Base-by-base conservation (phyloP, 176 grass and related monocot species). In the Triticum timopheevii region DNA sequence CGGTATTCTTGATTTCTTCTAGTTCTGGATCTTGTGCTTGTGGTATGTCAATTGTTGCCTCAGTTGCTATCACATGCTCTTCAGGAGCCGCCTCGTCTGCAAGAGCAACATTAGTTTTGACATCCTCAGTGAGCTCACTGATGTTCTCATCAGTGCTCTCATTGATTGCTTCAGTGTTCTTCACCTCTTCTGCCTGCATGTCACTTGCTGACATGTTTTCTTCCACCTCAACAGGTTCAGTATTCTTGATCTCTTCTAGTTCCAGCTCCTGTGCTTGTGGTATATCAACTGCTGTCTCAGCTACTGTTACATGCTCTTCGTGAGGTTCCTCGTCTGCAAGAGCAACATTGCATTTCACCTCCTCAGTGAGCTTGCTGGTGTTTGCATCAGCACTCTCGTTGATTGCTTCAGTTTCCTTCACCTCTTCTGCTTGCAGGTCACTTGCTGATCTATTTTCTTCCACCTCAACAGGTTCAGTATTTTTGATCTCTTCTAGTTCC, bases 401-500 rank as follows among this genome's bases (percentile, higher is more conserved):
- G 74, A 71, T 47, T 64, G 22, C 54, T 84, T 84, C 74, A 84
- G 36, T 56, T 31, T 31, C 76, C 54, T 31, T 73, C 45, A 40
- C 63, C 40, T 38, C 45, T 73, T 84, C 87, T 73, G n/a, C 33
- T 66, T 44, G 59, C 33, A 65, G 28, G 49, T 36, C 50, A 62
- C 73, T 15, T 69, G 73, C 11, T 62, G 4, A 47, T 33, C 35
- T 83, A 35, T 49, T 78, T 27, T 79, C 65, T 19, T 61, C 22
- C 22, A 23, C 19, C 22, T 61, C 81, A 71, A 50, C 31, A 28
- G 65, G 9, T 49, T 78, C 56, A 65, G 2, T n/a, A 25, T 73
- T 70, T 30, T 89, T 73, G n/a, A 2, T 39, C 54, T 88, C 81
- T 80, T 84, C 56, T 84, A 65, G 30, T 56, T 80, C 68, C 44